Base-by-base conservation (phyloP, 169 alveolate species). In the Cryptosporidium tyzzeri region DNA sequence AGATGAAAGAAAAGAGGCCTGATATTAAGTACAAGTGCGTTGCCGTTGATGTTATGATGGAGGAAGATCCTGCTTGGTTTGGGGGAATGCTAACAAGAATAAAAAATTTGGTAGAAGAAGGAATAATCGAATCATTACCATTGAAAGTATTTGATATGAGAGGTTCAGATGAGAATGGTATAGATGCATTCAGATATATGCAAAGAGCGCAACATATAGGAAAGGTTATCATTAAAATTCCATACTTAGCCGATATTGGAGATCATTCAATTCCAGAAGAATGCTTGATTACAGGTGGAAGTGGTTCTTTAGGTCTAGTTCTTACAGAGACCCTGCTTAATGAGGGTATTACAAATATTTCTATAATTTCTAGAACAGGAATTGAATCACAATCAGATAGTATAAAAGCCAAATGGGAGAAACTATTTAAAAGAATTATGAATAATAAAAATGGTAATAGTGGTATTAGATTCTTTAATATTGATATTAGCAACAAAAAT, bases 251-350 rank as follows among this genome's bases (percentile, higher is more conserved):
- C 2, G 33, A 1, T 31, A 31, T 31, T 1, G 96, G 96, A 4
- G 95, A 94, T 62, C 80, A 59, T 14, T 85, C 92, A 48, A 86
- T 65, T 62, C 39, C 65, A 12, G 29, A 59, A 10, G 41, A 31
- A 21, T 26, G 35, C 5, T 21, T 80, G 23, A 14, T 80, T 8
- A 80, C 55, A n/a, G 89, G 89, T 4, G 89, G 89, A 29, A 62
- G 23, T 62, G 89, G 89, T 16, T 69, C 71, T 7, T 29, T 80
- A 21, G 89, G 89, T 95, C 96, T 9, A 95, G 96, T 10, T 94
- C 95, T 39, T 0, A 6, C 45, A 8, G 45, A 39, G 9, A 8
- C 3, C 33, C 33, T 31, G 33, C 33, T 31, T 39, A 8, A 8
- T 39, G 45, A 39, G 10, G 45, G 45, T 39, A 8, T 39, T 39